Conservation (phyloP, 2,329 filamentous ascomycete species). For the Dothidotthia symphoricarpi region DNA sequence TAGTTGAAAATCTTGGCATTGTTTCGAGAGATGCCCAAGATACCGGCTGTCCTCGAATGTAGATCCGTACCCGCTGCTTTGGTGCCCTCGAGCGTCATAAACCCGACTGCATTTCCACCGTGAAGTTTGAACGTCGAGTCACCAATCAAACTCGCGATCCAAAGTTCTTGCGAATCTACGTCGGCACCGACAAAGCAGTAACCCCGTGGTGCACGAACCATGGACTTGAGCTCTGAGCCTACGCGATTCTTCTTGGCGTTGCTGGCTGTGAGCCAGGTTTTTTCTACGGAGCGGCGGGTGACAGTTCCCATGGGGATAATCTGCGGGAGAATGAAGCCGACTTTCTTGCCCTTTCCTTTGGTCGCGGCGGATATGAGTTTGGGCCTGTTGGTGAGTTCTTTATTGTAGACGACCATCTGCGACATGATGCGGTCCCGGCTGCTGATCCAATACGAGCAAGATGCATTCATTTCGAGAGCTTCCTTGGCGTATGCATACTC, state of each 20-base stretch:
- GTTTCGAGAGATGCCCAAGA: conserved; percentile 90
- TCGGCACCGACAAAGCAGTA: conserved; percentile 96
- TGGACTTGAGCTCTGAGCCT: conserved; percentile 93
- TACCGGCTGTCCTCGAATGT: conserved; percentile 88
- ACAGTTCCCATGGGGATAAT: conserved; percentile 98
- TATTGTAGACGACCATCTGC: conserved; percentile 90
- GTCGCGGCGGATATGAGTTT: conserved; percentile 25
- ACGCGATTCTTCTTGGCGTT: conserved; percentile 97
- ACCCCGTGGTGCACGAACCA: conserved; percentile 87
- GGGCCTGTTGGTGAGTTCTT: conserved; percentile 48
- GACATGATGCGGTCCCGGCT: conserved; percentile 87
- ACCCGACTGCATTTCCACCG: conserved; percentile 94
- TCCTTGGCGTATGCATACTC: conserved; percentile 90
- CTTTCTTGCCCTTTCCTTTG: conserved; percentile 18
- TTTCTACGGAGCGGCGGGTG: conserved; percentile 89
- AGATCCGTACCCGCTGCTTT: conserved; percentile 92
- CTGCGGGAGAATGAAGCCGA: conserved; percentile 91
- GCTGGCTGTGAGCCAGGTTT: conserved; percentile 96
- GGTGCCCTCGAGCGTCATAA: conserved; percentile 97
- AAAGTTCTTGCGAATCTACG: conserved; percentile 94
- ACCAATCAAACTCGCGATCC: conserved; percentile 94
- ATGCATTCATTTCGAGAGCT: conserved; percentile 96
- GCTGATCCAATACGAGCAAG: conserved; percentile 98
- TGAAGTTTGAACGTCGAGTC: conserved; percentile 94
- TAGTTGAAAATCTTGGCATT: conserved; percentile 99